Conservation (phyloP, 345 rosid genomes). For the Gossypium stocksii region DNA sequence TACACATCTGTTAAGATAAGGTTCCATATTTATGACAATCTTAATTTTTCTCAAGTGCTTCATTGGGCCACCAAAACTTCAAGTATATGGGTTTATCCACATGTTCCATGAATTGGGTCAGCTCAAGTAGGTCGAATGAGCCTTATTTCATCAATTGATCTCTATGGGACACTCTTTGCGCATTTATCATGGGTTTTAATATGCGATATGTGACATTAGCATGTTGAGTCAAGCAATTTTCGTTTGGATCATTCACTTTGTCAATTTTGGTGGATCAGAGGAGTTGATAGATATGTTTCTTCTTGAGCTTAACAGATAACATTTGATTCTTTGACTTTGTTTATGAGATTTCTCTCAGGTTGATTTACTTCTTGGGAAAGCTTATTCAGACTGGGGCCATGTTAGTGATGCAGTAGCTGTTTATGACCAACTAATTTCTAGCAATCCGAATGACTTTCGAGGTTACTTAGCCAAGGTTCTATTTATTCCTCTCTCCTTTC, state of each 20-base stretch:
- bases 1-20: no score
- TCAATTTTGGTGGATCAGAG: background rate
- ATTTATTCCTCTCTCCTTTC: background rate
- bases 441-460: constrained; percentile 78
- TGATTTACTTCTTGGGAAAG: constrained; percentile 90
- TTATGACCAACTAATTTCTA: constrained; percentile 71
- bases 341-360: constrained; percentile 40
- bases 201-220: background rate
- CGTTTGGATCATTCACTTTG: background rate
- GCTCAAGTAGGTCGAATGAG: no score
- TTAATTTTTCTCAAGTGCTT: no score
- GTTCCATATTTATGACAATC: no score
- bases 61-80: no score
- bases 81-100: no score
- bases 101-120: no score
- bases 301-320: background rate
- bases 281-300: background rate
- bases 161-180: no score
- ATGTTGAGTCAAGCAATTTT: background rate
- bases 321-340: background rate
- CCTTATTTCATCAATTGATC: no score
- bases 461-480: constrained; percentile 93
- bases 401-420: constrained; percentile 85
- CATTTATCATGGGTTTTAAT: no score
- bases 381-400: constrained; percentile 91